Percentiles rank a stretch among this genome's conserved stretches.
phyloP scores from a whole-genome alignment of 1,284 basidiomycete species.

The Dichomitus squalens region DNA sequence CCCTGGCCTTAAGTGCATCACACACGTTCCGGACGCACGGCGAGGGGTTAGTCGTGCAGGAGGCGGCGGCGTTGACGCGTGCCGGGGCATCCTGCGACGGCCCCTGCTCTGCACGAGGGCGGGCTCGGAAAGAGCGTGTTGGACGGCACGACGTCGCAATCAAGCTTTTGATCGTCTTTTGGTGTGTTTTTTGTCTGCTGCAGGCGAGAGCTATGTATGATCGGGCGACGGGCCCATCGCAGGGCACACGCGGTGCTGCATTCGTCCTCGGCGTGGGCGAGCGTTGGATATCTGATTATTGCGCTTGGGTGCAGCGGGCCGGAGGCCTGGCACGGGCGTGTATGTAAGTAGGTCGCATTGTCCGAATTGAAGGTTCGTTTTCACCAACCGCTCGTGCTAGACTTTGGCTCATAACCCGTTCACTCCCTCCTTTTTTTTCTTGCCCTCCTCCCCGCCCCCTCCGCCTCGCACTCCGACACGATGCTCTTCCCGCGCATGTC shows the following conservation, averaged over 20 bases:
- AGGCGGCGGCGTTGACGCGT: too few relatives aligned
- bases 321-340: not conserved
- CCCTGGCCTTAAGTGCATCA: not conserved
- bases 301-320: not conserved
- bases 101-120: not conserved
- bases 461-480: not conserved
- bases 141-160: not conserved
- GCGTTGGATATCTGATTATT: constrained; percentile 6
- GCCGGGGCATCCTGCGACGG: too few relatives aligned
- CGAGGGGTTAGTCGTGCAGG: not conserved
- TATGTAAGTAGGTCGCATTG: constrained; percentile 14
- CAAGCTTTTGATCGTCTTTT: not conserved
- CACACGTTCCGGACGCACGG: not conserved
- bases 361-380: not conserved
- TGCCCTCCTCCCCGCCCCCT: too few relatives aligned
- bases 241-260: constrained; percentile 4
- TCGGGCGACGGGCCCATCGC: constrained; percentile 6
- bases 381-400: constrained; percentile 1
- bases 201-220: constrained; percentile 8
- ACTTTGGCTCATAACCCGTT: not conserved
- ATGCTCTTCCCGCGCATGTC: constrained; percentile 18
- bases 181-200: too few relatives aligned
- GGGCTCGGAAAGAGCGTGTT: not conserved
- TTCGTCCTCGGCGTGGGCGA: too few relatives aligned
- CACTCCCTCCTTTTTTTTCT: constrained; percentile 1